Conservation (phyloP, 2,329 filamentous ascomycete genomes). For the Cytospora paraplurivora region DNA sequence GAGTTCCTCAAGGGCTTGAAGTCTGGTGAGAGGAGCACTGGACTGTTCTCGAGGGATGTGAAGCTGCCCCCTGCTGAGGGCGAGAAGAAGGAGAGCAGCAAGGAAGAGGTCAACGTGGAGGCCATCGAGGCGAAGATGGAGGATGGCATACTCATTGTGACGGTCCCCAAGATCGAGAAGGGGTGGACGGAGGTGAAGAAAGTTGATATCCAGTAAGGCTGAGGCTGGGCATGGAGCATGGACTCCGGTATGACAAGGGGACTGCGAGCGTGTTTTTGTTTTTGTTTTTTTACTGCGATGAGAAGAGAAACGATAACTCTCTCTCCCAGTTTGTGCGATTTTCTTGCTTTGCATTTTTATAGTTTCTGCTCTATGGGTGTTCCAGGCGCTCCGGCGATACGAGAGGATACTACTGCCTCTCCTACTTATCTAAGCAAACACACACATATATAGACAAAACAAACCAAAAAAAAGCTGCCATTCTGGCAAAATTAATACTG, state of each 20-base stretch:
- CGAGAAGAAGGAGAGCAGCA: slow-evolving; percentile 41
- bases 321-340: slow-evolving; percentile 3
- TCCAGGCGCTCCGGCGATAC: not conserved
- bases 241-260: not conserved
- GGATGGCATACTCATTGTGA: slow-evolving; percentile 75
- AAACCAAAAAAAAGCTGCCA: slow-evolving; percentile 22
- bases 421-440: not conserved
- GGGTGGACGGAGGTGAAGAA: slow-evolving; percentile 66
- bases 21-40: slow-evolving; percentile 69
- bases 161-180: slow-evolving; percentile 72
- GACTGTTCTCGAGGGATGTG: slow-evolving; percentile 73
- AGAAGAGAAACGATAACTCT: not conserved
- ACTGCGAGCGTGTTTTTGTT: slow-evolving; percentile 5
- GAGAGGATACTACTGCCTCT: not conserved
- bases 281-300: slow-evolving; percentile 12
- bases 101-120: slow-evolving; percentile 66
- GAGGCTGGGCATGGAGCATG: not conserved
- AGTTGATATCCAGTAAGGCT: slow-evolving; percentile 56
- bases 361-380: not conserved
- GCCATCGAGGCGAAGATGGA: slow-evolving; percentile 75
- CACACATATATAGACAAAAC: slow-evolving; percentile 15
- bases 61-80: slow-evolving; percentile 53
- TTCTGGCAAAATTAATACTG: slow-evolving; percentile 9
- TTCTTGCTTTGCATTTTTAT: slow-evolving; percentile 4
- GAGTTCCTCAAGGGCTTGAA: slow-evolving; percentile 65